Base-by-base conservation (phyloP, 306 rosid genomes). In the Albizia julibrissin region DNA sequence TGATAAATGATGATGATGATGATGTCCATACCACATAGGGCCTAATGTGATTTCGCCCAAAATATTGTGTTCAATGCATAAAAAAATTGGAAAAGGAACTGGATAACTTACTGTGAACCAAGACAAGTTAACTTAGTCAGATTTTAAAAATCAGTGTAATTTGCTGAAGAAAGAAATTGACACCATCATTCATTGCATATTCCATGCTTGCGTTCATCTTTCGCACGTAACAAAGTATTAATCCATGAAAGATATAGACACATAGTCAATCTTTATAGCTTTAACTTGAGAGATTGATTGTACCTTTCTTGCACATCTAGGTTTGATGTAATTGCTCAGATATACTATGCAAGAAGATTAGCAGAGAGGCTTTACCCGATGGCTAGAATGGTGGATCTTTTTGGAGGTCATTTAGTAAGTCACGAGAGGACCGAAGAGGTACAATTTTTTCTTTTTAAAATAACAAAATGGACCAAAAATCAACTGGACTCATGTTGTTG, bases 351-450 rank as follows among this genome's bases (percentile, higher is more conserved):
- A 65, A 87, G 87, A 85, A 90, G 89, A 90, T 87, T 96, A 84
- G 97, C 97, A 13, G 87, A 90, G 83, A 96, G 89, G 84, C 83
- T 96, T 62, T 80, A 93, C 40, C 98, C 99, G 56, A 84, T 85
- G 82, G 98, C 98, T 58, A 88, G 97, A 88, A 90, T 96, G 98
- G 91, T 93, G 44, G 97, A 96, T 72, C 97, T 96, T 70, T 95
- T 75, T 49, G 99, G 99, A 81, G 99, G 98, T 69, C 99, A 96
- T 88, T 84, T 96, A 79, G 99, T 96, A 81, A 93, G 99, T 78
- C 97, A 92, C 3, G 99, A 96, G 87, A 92, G 93, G 78, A 83
- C 94, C 0, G 94, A 92, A 86, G 97, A 95, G 99, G 99, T 94
- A 84, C 65, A 77, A 12, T 43, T 77, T 82, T 56, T 64, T 47